Evolutionary conservation across 208 protist species (phyloP).

Genomic region (Leishmania mexicana): DNA sequence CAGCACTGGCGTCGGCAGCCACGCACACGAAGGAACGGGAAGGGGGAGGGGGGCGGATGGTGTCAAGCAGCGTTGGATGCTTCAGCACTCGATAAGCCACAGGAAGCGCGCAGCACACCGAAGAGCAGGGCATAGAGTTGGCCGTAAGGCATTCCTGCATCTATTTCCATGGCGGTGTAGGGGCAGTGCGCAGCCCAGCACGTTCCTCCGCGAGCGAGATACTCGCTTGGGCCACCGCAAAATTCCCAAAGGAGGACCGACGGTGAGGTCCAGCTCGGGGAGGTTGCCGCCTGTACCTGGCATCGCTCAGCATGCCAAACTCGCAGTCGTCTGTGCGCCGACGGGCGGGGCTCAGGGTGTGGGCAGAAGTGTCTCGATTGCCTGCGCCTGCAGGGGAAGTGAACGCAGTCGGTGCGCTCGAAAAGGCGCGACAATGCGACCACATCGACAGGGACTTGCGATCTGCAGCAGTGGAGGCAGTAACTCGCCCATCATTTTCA

Average conservation of each 20-base stretch:
- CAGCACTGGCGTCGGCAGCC: no score
- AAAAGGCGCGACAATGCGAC: background rate
- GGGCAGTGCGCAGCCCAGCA: slow-evolving; percentile 11
- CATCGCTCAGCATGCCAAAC: background rate
- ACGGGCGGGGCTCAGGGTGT: background rate
- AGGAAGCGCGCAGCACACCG: background rate
- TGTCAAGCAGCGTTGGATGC: background rate
- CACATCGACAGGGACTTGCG: background rate
- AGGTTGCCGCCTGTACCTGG: background rate
- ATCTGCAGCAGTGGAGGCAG: background rate
- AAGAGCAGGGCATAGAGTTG: background rate
- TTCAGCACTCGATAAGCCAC: background rate
- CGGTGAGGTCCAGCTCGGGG: background rate
- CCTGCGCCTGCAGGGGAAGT: background rate
- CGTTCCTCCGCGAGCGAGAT: slow-evolving; percentile 18
- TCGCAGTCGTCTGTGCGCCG: slow-evolving; percentile 6
- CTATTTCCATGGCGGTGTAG: slow-evolving; percentile 23
- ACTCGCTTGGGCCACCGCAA: slow-evolving; percentile 16
- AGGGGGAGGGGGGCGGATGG: background rate
- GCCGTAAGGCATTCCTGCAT: background rate
- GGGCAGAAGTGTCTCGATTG: background rate
- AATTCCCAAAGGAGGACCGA: slow-evolving; percentile 22
- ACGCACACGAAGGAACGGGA: background rate
- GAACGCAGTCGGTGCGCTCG: background rate
- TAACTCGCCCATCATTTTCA: background rate